Evolutionary conservation across 805 yeast genomes (phyloP).

Genomic region (Kodamaea kaohsiungensis): DNA sequence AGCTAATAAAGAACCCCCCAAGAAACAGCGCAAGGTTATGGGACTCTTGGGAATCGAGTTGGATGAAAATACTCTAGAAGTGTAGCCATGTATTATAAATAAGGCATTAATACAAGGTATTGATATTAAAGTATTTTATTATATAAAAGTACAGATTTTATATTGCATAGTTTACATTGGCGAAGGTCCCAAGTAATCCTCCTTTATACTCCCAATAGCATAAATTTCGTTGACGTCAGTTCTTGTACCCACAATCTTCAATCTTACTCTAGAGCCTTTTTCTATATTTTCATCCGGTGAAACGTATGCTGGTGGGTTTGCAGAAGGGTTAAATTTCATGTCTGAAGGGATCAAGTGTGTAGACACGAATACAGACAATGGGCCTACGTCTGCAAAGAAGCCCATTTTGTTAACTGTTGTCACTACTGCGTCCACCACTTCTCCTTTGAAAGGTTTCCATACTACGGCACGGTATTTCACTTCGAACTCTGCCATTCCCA

Average conservation of each 20-base stretch:
- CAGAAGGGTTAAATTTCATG: slow-evolving; percentile 89
- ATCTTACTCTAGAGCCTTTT: slow-evolving; percentile 89
- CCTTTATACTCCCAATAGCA: slow-evolving; percentile 97
- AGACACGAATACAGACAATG: slow-evolving; percentile 89
- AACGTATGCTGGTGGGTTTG: slow-evolving; percentile 98
- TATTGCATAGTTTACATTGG: slow-evolving; percentile 31
- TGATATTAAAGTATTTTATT: background rate
- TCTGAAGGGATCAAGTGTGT: slow-evolving; percentile 94
- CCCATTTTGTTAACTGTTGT: slow-evolving; percentile 94
- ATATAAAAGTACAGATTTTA: slow-evolving; percentile 1
- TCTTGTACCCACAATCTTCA: slow-evolving; percentile 95
- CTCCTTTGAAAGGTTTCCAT: slow-evolving; percentile 98
- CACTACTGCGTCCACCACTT: slow-evolving; percentile 96
- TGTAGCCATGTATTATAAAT: background rate
- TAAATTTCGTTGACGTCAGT: slow-evolving; percentile 96
- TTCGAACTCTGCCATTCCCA: slow-evolving; percentile 94
- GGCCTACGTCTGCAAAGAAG: slow-evolving; percentile 97
- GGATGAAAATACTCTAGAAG: slow-evolving; percentile 7
- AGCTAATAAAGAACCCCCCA: slow-evolving; percentile 5
- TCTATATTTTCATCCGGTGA: slow-evolving; percentile 93
- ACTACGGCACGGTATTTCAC: slow-evolving; percentile 96
- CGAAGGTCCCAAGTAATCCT: slow-evolving; percentile 91
- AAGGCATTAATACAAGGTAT: slow-evolving; percentile 6
- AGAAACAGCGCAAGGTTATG: slow-evolving; percentile 18
- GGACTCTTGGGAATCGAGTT: slow-evolving; percentile 27